Evolutionary conservation across 345 rosid species (phyloP), one percentile per base, ranked within the genome.

Genomic region (Turnera subulata): DNA sequence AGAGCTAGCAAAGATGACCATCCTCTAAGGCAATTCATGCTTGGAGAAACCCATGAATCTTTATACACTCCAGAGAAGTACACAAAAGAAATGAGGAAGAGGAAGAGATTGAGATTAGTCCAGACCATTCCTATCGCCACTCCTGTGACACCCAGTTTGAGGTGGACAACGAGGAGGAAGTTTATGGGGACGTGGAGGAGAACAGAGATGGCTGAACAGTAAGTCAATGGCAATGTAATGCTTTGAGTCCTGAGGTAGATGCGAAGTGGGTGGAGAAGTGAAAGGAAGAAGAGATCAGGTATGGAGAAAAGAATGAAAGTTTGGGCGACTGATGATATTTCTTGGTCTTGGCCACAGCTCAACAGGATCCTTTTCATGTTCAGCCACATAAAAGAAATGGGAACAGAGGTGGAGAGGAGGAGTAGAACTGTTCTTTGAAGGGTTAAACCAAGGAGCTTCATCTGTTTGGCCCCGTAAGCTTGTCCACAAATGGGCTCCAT

Each of bases 401-500:
- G 99, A 33, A 93, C 23, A 11, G 97, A 87, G 50, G 80, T 62
- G 0, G 88, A 82, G 61, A 93, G 91, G 45, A 93, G 97, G 59
- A 93, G 97, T 24, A 93, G 90, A 45, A 93, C 88, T 14, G 99
- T 89, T 63, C 96, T 76, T 60, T 93, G 99, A 42, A 93, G 88
- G 47, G 99, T 93, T 48, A 89, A 64, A 26, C 97, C 99, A 11
- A 93, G 84, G 39, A 89, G 83, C 68, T 93, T 93, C 85, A 55
- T 59, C 68, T 89, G 97, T 56, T 87, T 90, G 13, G 99, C 99
- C 1, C 99, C 99, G 19, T 82, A 87, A 38, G 99, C 99, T 72
- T 93, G 99, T 2, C 94, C 96, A 5, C 99, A 93, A 43, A 93
- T 93, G 71, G 99, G 99, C 59, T 93, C 99, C 99, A 93, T 93